Conservation (phyloP, 2,329 filamentous ascomycete genomes). For the Aspergillus pseudoterreus region DNA sequence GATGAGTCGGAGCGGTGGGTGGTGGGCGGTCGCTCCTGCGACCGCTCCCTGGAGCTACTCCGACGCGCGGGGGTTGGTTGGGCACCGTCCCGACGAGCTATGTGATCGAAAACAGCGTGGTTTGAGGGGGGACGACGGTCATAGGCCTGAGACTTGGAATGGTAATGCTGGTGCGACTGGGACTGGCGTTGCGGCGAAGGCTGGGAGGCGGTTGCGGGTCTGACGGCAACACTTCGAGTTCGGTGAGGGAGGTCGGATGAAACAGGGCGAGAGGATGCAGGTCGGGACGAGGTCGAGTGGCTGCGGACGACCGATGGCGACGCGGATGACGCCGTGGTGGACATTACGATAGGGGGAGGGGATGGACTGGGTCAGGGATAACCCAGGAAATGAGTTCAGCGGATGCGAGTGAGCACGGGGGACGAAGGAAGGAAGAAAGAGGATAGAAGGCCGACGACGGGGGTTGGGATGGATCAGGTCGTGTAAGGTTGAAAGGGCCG, state of each 20-base stretch:
- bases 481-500: conserved; percentile 7
- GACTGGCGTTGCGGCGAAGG: conserved; percentile 29
- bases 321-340: conserved; percentile 45
- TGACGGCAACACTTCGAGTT: conserved; percentile 43
- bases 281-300: conserved; percentile 47
- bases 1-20: conserved; percentile 54
- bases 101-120: conserved; percentile 48
- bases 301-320: conserved; percentile 48
- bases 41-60: conserved; percentile 63
- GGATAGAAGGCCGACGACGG: neutral
- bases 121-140: conserved; percentile 46
- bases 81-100: conserved; percentile 65
- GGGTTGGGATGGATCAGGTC: neutral
- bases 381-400: neutral
- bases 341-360: conserved; percentile 32
- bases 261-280: conserved; percentile 37
- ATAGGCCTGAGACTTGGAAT: conserved; percentile 39
- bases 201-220: conserved; percentile 37
- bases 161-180: conserved; percentile 27
- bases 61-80: conserved; percentile 55
- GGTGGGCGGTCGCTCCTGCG: conserved; percentile 36
- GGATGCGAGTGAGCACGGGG: conserved; percentile 11
- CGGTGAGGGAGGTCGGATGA: conserved; percentile 44
- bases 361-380: conserved; percentile 3
- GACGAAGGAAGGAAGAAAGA: conserved; percentile 3